Conservation (phyloP, 768 basidiomycete species). For the Kwoniella bestiolae region DNA sequence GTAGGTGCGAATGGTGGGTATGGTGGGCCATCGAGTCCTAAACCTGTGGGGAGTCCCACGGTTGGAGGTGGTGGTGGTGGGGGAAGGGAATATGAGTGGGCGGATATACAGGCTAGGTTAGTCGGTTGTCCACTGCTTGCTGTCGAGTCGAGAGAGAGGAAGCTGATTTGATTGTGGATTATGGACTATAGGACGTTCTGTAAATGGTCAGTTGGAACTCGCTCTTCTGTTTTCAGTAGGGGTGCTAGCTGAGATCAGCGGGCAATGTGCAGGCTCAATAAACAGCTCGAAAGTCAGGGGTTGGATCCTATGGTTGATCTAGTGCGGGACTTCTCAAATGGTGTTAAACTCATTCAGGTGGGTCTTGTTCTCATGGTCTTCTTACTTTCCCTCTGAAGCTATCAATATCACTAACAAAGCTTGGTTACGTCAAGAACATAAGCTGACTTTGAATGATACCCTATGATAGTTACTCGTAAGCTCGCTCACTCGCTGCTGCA, state of each 20-base stretch:
- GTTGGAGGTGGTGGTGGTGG: slow-evolving; percentile 1
- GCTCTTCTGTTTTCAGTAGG: too few relatives aligned
- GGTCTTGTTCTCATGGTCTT: slow-evolving; percentile 67
- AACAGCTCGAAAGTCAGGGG: slow-evolving; percentile 83
- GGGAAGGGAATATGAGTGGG: slow-evolving; percentile 21
- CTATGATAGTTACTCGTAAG: slow-evolving; percentile 1
- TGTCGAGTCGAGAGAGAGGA: background rate
- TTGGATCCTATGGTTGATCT: slow-evolving; percentile 88
- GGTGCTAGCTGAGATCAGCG: background rate
- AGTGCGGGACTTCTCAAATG: slow-evolving; percentile 88
- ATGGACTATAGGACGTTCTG: slow-evolving; percentile 49
- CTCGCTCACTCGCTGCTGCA: background rate
- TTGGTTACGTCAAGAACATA: background rate
- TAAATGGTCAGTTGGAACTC: slow-evolving; percentile 53
- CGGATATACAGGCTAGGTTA: slow-evolving; percentile 33
- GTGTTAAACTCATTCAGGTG: slow-evolving; percentile 91
- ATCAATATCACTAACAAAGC: too few relatives aligned
- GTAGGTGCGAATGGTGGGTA: background rate
- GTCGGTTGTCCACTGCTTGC: background rate
- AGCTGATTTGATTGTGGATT: slow-evolving; percentile 9
- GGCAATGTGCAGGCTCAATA: slow-evolving; percentile 74
- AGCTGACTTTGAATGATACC: background rate
- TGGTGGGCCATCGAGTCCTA: slow-evolving; percentile 5
- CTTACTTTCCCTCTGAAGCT: too few relatives aligned
- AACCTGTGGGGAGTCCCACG: background rate